A percentile compares a stretch with the other conserved stretches of the same genome.
These are phyloP conservation scores for Collybia nuda DNA, from an alignment of 768 basidiomycete species.

Conservation along the genomic window DNA sequence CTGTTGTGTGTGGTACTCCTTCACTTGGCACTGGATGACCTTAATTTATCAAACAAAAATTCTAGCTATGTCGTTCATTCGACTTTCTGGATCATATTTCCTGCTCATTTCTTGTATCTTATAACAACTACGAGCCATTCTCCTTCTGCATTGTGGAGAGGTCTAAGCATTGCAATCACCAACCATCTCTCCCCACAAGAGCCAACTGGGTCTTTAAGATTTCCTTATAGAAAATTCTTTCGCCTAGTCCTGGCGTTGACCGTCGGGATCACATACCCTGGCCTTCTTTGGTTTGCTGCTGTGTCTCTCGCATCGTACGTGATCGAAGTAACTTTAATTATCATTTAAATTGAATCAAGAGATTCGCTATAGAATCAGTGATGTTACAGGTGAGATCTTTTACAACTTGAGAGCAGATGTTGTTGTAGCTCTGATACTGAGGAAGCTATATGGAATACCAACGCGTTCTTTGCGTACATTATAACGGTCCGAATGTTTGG, in stretches of 20 bases:
- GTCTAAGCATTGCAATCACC: constrained; percentile 51
- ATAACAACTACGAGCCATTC: constrained; percentile 46
- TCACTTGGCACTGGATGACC: neutral
- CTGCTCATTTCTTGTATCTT: constrained; percentile 76
- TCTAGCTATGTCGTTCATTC: constrained; percentile 86
- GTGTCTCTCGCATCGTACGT: constrained; percentile 73
- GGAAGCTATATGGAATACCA: constrained; percentile 79
- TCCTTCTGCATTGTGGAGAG: constrained; percentile 45
- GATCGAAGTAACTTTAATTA: constrained; percentile 1
- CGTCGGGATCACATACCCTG: constrained; percentile 60
- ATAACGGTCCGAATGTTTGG: constrained; percentile 74
- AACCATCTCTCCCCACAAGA: constrained; percentile 40
- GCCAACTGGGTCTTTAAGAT: constrained; percentile 28
- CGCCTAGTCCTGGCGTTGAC: constrained; percentile 45
- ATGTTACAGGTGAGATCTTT: constrained; percentile 62
- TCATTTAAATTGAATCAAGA: neutral
- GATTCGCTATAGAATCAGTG: constrained; percentile 56
- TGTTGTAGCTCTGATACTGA: constrained; percentile 16
- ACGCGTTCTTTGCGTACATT: constrained; percentile 89
- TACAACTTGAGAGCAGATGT: neutral
- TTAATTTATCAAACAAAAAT: neutral
- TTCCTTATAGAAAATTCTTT: constrained; percentile 36
- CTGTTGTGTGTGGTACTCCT: constrained; percentile 60
- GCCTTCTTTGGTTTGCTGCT: constrained; percentile 74
- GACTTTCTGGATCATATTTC: constrained; percentile 74